phyloP scores from a whole-genome alignment of 257 asterid species.

The Thymus mandschuricus region DNA sequence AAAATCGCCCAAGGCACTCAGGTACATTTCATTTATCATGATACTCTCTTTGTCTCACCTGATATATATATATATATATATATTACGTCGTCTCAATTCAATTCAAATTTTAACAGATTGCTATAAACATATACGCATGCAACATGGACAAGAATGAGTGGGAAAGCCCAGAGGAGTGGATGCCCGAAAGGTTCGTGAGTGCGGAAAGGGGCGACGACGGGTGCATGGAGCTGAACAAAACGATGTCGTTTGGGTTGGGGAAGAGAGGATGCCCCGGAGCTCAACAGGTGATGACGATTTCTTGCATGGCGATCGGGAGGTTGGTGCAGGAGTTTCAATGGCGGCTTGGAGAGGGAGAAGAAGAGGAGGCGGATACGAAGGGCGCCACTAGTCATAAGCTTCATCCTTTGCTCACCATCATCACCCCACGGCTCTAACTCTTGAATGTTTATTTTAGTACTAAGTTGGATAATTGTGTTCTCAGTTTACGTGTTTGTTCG shows the following conservation, averaged over 20 bases:
- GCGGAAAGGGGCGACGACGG: slow-evolving; percentile 48
- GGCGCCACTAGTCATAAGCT: slow-evolving; percentile 79
- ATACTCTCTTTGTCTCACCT: neutral
- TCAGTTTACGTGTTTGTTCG: no score
- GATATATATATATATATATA: no score
- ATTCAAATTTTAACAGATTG: slow-evolving; percentile 43
- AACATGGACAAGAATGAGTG: slow-evolving; percentile 74
- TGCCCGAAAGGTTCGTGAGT: slow-evolving; percentile 69
- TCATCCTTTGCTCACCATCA: slow-evolving; percentile 61
- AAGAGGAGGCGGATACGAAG: slow-evolving; percentile 63
- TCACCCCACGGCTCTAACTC: slow-evolving; percentile 36
- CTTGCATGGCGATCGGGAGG: slow-evolving; percentile 70
- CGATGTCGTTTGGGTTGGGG: slow-evolving; percentile 89
- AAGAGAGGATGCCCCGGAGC: slow-evolving; percentile 84
- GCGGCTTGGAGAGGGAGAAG: slow-evolving; percentile 69
- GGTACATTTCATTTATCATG: slow-evolving; percentile 41
- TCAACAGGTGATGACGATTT: slow-evolving; percentile 72
- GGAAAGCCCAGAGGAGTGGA: slow-evolving; percentile 78
- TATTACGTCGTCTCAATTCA: no score
- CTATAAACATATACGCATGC: slow-evolving; percentile 79
- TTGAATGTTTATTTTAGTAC: no score
- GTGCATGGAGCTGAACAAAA: slow-evolving; percentile 55
- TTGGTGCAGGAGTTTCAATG: slow-evolving; percentile 70
- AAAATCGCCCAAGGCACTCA: slow-evolving; percentile 66
- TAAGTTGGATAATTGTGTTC: no score